phyloP scores from a whole-genome alignment of 2,329 filamentous ascomycete genomes.

The Ceratocystis papillata region DNA sequence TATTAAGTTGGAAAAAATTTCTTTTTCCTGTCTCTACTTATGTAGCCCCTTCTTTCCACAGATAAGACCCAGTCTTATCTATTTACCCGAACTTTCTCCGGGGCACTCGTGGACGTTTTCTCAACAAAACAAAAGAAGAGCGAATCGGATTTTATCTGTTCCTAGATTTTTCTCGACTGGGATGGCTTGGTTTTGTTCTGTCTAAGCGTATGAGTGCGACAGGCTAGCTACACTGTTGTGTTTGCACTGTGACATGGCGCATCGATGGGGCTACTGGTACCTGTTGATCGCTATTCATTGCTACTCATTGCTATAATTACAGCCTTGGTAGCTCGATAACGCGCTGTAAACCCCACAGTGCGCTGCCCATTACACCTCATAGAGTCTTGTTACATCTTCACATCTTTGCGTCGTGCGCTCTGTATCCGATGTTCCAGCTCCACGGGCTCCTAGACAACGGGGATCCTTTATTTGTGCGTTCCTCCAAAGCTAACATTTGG shows the following conservation, averaged over 20 bases:
- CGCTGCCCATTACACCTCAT: not conserved
- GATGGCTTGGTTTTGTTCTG: not conserved
- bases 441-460: constrained; percentile 13
- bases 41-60: no score
- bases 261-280: not conserved
- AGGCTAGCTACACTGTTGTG: not conserved
- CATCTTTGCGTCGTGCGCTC: no score
- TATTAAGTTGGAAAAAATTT: no score
- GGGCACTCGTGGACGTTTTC: no score
- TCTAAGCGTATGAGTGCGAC: constrained; percentile 7
- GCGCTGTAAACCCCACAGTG: constrained; percentile 4
- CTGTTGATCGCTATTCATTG: no score
- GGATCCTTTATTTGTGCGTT: constrained; percentile 2
- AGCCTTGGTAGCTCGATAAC: not conserved
- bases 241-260: not conserved
- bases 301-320: no score
- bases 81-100: no score
- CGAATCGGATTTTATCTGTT: constrained; percentile 8
- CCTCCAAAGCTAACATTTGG: constrained; percentile 3
- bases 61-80: no score
- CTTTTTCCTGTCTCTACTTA: no score
- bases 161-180: not conserved
- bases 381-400: not conserved
- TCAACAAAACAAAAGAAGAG: constrained; percentile 9
- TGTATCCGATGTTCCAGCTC: not conserved